A percentile compares a stretch with the other conserved stretches of the same genome.
These are phyloP conservation scores for Lasiosphaeria hispida DNA, from an alignment of 495 filamentous ascomycete genomes.

Conservation along the genomic window DNA sequence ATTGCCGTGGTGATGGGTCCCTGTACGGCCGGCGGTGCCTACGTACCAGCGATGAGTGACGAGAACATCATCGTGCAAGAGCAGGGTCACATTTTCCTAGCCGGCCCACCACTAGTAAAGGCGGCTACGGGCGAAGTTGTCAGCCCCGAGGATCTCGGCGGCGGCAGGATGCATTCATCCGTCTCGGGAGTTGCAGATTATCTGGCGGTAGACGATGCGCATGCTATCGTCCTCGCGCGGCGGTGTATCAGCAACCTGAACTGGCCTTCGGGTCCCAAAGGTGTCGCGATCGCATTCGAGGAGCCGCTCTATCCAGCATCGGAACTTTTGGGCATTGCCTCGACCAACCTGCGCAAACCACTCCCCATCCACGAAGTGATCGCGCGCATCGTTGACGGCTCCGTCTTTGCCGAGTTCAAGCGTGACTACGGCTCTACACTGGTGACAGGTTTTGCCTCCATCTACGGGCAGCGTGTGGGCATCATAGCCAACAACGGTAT, in stretches of 20 bases:
- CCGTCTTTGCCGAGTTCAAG: constrained; percentile 92
- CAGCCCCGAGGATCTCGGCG: constrained; percentile 87
- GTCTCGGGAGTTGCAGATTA: constrained; percentile 97
- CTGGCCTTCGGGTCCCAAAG: constrained; percentile 54
- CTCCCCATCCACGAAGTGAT: constrained; percentile 89
- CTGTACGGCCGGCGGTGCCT: constrained; percentile 94
- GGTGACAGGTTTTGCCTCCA: constrained; percentile 87
- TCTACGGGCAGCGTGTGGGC: constrained; percentile 87
- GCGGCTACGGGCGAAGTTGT: constrained; percentile 95
- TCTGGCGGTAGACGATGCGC: constrained; percentile 88
- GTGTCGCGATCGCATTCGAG: constrained; percentile 27
- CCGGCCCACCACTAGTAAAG: constrained; percentile 92
- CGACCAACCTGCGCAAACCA: constrained; percentile 80
- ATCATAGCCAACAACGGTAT: constrained; percentile 98
- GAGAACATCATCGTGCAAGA: constrained; percentile 95
- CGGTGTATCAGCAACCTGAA: constrained; percentile 86
- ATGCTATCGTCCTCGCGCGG: constrained; percentile 84
- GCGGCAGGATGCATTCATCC: constrained; percentile 86
- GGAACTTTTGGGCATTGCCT: constrained; percentile 84
- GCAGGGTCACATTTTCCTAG: constrained; percentile 94
- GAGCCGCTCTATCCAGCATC: constrained; percentile 80
- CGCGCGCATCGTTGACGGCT: constrained; percentile 89
- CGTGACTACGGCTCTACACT: constrained; percentile 85
- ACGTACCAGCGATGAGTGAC: constrained; percentile 96
- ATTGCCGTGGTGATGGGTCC: constrained; percentile 96